phyloP scores from a whole-genome alignment of 495 filamentous ascomycete genomes.

The Astrothelium macrocarpum region DNA sequence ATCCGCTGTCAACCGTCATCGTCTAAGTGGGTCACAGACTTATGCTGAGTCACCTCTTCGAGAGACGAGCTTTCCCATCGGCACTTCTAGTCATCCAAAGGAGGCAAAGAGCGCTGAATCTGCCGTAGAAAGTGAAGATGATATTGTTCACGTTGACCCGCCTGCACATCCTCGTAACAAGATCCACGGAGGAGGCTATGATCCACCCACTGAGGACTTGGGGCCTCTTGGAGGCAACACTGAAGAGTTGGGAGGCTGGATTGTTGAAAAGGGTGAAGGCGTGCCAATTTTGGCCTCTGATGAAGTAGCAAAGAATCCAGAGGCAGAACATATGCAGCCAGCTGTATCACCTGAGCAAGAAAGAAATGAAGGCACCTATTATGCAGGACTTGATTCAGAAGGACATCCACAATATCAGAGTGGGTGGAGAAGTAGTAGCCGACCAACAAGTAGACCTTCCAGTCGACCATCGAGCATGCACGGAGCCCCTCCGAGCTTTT shows the following conservation, averaged over 20 bases:
- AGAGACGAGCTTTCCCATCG: slow-evolving; percentile 42
- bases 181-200: slow-evolving; percentile 43
- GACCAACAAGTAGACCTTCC: slow-evolving; percentile 55
- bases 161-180: slow-evolving; percentile 54
- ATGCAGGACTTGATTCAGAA: slow-evolving; percentile 37
- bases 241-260: slow-evolving; percentile 39
- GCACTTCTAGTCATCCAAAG: slow-evolving; percentile 17
- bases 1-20: slow-evolving; percentile 26
- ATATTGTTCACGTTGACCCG: slow-evolving; percentile 69
- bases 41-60: slow-evolving; percentile 49
- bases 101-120: slow-evolving; percentile 24
- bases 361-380: slow-evolving; percentile 48
- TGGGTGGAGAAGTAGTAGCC: slow-evolving; percentile 41
- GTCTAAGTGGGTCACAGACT: slow-evolving; percentile 39
- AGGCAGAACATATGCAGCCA: slow-evolving; percentile 53
- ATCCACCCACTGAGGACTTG: slow-evolving; percentile 36
- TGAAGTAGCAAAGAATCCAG: slow-evolving; percentile 71
- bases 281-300: slow-evolving; percentile 88
- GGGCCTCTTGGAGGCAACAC: slow-evolving; percentile 38
- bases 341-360: slow-evolving; percentile 63
- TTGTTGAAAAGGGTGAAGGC: slow-evolving; percentile 45
- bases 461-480: slow-evolving; percentile 63
- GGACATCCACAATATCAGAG: slow-evolving; percentile 17
- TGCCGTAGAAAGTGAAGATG: slow-evolving; percentile 40
- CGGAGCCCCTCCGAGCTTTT: slow-evolving; percentile 35